These are phyloP conservation scores for Rhodotorula paludigena DNA, from an alignment of 768 basidiomycete genomes.

Conservation along the genomic window DNA sequence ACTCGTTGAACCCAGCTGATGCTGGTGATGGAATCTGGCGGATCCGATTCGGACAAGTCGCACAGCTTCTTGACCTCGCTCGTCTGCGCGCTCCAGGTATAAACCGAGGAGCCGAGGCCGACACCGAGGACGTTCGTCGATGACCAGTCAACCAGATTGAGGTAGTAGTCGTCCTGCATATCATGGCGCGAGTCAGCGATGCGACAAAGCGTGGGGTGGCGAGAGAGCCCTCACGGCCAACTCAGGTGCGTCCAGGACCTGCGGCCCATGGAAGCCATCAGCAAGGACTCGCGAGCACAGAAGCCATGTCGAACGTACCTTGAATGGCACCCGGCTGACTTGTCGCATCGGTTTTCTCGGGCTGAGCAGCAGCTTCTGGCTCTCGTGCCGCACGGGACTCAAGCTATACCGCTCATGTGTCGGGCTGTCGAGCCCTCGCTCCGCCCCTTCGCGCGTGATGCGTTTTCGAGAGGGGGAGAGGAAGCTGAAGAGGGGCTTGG, in stretches of 20 bases:
- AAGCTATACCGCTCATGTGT: constrained; percentile 83
- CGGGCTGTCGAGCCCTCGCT: constrained; percentile 64
- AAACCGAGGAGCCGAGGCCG: constrained; percentile 84
- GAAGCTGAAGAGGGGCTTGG: constrained; percentile 41
- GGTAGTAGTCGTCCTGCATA: constrained; percentile 79
- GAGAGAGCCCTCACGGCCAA: constrained; percentile 57
- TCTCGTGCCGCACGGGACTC: constrained; percentile 79
- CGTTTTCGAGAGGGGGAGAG: constrained; percentile 37
- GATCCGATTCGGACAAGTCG: constrained; percentile 56
- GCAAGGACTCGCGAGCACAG: background rate
- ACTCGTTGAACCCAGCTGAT: constrained; percentile 86
- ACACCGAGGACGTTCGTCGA: constrained; percentile 91
- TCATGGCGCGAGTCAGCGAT: background rate
- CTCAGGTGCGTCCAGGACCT: constrained; percentile 79
- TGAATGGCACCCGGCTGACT: constrained; percentile 90
- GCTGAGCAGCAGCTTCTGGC: constrained; percentile 72
- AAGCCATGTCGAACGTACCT: constrained; percentile 53
- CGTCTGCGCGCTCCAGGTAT: constrained; percentile 94
- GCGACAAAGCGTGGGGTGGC: background rate
- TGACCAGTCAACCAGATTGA: constrained; percentile 96
- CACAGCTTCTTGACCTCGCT: constrained; percentile 87
- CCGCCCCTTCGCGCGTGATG: constrained; percentile 14
- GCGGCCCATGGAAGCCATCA: too few species aligned
- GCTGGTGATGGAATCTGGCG: constrained; percentile 68
- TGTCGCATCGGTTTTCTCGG: constrained; percentile 73